These are phyloP conservation scores for Yamadazyma songkhlaensis DNA, from an alignment of 1,139 yeast genomes.

Conservation along the genomic window DNA sequence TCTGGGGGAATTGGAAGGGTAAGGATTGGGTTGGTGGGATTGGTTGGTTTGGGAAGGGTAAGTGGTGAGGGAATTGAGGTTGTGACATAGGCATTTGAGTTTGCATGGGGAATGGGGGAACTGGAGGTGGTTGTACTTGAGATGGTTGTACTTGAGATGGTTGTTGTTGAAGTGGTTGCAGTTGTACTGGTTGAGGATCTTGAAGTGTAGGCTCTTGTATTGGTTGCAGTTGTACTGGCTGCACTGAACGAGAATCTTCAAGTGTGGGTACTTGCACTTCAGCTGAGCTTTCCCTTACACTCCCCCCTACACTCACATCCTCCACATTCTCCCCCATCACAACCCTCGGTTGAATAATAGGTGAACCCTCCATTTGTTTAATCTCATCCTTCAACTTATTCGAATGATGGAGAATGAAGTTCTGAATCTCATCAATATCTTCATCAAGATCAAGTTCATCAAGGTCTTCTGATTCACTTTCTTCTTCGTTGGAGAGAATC, in stretches of 20 bases:
- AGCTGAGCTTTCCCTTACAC: not conserved
- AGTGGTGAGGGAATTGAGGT: not conserved
- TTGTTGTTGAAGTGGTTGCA: not conserved
- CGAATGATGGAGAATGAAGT: constrained; percentile 28
- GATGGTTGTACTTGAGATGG: no score
- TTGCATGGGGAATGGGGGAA: not conserved
- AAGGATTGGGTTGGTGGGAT: not conserved
- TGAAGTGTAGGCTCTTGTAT: no score
- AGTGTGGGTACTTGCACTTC: no score
- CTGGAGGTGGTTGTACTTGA: no score
- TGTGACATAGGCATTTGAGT: not conserved
- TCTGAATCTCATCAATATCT: constrained; percentile 30
- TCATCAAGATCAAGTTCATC: constrained; percentile 13
- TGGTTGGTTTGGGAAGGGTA: not conserved
- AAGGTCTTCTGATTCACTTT: constrained; percentile 6
- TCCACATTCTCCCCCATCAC: no score
- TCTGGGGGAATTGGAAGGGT: not conserved
- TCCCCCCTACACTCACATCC: not conserved
- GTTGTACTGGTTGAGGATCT: not conserved
- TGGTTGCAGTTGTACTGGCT: no score
- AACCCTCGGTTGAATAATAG: no score
- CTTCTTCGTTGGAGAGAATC: constrained; percentile 6
- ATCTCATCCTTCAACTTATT: constrained; percentile 15
- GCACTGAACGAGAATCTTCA: no score
- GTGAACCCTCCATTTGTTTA: not conserved